Base-by-base conservation (phyloP, 805 yeast genomes). In the Wickerhamomyces tratensis region DNA sequence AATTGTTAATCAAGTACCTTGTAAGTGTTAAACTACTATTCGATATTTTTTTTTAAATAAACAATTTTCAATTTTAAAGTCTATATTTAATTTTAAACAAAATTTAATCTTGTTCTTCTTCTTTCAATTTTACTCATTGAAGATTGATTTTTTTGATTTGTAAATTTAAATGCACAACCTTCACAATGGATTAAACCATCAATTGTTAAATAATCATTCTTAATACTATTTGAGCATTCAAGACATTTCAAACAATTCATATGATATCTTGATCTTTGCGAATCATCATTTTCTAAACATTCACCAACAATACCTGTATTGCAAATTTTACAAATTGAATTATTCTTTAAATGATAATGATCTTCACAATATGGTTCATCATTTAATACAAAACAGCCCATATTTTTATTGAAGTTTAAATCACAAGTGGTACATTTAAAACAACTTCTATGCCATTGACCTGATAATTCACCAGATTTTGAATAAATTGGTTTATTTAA, bases 371-470 rank as follows among this genome's bases (percentile, higher is more conserved):
- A 87, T 12, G 98, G 96, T 45, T 67, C 55, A 62, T 91, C 95
- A 31, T 79, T 68, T 36, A 77, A 70, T 7, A 85, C 95, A 59
- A 89, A 93, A 52, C 88, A 81, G 26, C 76, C 75, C 14, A 74
- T 73, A 11, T 74, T 69, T 52, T 77, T 83, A 48, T 68, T 70
- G 61, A 85, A 84, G 35, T 61, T 62, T 2, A 69, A 56, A 8
- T 61, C 62, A 64, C 98, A 91, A 11, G 68, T 61, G 15, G 69
- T 63, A 66, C 98, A 93, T 12, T 67, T 65, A 67, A 93, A 91
- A 58, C 98, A 93, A 13, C 69, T 62, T 35, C 94, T 71, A 58
- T 93, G 98, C 98, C 98, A 93, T 58, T 88, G 91, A 0, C 97
- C 98, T 2, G 86, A 74, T 38, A 84, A 64, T 54, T 81, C 88